Conservation (phyloP, 495 filamentous ascomycete species). For the Cercophora sp. region DNA sequence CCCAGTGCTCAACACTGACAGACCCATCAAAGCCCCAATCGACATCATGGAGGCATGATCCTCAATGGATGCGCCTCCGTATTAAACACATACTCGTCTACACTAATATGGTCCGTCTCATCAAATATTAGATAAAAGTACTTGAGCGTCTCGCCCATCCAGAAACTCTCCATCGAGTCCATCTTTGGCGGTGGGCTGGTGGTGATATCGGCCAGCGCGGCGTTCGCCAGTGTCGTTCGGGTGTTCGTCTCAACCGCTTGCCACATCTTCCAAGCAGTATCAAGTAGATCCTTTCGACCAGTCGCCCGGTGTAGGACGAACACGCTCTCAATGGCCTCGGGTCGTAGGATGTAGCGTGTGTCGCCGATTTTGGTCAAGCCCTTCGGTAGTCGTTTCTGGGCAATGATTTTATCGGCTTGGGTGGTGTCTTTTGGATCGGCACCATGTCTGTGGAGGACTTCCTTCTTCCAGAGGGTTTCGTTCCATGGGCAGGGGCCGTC, state of each 20-base stretch:
- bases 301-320: conserved; percentile 74
- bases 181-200: conserved; percentile 13
- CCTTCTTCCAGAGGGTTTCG: conserved; percentile 50
- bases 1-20: no score
- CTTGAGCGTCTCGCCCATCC: conserved; percentile 46
- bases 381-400: conserved; percentile 57
- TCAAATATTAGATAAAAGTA: conserved; percentile 75
- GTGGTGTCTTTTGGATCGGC: conserved; percentile 7
- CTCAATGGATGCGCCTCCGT: conserved; percentile 78
- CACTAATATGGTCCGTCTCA: conserved; percentile 63
- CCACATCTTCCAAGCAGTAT: conserved; percentile 75
- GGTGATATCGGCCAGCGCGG: conserved; percentile 52
- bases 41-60: neutral
- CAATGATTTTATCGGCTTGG: conserved; percentile 40
- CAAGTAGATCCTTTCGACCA: conserved; percentile 56
- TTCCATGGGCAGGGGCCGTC: conserved; percentile 63
- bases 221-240: conserved; percentile 53
- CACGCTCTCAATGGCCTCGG: conserved; percentile 66
- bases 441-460: conserved; percentile 13
- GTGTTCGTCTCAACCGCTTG: conserved; percentile 57
- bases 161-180: conserved; percentile 39
- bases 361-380: conserved; percentile 59
- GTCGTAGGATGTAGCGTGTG: conserved; percentile 46
- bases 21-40: no score
- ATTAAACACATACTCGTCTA: conserved; percentile 77